These are phyloP conservation scores for Pezicula neosporulosa DNA, from an alignment of 2,329 filamentous ascomycete species.

Conservation along the genomic window DNA sequence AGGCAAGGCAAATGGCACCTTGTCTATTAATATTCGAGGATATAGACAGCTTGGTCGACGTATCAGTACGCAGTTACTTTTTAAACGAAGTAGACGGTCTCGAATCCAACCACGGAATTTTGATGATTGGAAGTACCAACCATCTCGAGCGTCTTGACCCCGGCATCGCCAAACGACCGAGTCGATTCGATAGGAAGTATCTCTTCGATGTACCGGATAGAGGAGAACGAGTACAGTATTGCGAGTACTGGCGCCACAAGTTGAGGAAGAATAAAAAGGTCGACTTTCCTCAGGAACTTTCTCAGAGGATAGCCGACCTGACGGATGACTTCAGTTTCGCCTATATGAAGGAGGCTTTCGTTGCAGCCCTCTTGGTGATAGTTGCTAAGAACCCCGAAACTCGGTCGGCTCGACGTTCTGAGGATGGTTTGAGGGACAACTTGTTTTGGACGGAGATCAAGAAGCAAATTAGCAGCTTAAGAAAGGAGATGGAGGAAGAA, in stretches of 20 bases:
- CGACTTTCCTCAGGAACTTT: constrained; percentile 57
- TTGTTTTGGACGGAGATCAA: constrained; percentile 59
- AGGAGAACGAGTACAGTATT: constrained; percentile 54
- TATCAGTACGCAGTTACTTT: constrained; percentile 62
- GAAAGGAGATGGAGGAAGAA: constrained; percentile 52
- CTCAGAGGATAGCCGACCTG: constrained; percentile 55
- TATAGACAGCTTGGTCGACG: constrained; percentile 62
- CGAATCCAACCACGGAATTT: constrained; percentile 65
- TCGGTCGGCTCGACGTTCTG: constrained; percentile 12
- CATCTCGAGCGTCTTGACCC: constrained; percentile 64
- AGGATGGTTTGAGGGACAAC: constrained; percentile 45
- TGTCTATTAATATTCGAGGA: constrained; percentile 73
- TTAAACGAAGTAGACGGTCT: constrained; percentile 71
- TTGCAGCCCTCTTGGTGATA: constrained; percentile 58
- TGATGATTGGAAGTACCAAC: constrained; percentile 66
- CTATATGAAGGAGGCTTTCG: constrained; percentile 68
- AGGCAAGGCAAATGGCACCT: constrained; percentile 59
- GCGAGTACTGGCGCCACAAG: constrained; percentile 59
- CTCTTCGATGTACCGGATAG: constrained; percentile 55
- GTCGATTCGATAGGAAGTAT: constrained; percentile 65
- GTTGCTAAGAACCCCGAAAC: constrained; percentile 32
- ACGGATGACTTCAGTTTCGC: constrained; percentile 66
- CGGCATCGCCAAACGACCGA: constrained; percentile 62
- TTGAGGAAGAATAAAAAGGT: constrained; percentile 53
- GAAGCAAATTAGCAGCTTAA: constrained; percentile 58